Percentiles rank a stretch among this genome's conserved stretches.
These are phyloP conservation scores for Gomphus bonarii DNA, from an alignment of 1,284 basidiomycete genomes.

Conservation along the genomic window DNA sequence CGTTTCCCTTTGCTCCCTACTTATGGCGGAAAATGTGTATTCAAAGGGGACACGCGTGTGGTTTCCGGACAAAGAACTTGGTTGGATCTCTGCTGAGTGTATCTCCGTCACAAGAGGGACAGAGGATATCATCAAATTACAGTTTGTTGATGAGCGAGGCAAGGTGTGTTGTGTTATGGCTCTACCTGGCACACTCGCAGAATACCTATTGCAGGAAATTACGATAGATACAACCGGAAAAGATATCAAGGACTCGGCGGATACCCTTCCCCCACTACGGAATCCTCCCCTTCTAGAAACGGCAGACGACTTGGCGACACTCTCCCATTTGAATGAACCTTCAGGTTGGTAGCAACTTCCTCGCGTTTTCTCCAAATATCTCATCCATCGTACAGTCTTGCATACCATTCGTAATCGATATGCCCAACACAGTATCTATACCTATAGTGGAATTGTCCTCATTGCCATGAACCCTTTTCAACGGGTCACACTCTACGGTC, in stretches of 20 bases:
- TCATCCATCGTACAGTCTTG: conserved; percentile 50
- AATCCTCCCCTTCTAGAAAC: conserved; percentile 96
- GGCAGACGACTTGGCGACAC: conserved; percentile 94
- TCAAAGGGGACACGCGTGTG: conserved; percentile 77
- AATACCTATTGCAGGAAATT: conserved; percentile 46
- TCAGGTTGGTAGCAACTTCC: conserved; percentile 50
- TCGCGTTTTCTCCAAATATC: conserved; percentile 1
- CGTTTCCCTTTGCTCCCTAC: background rate
- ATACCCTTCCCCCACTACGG: conserved; percentile 81
- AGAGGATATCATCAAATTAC: conserved; percentile 66
- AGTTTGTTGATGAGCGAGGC: conserved; percentile 78
- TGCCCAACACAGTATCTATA: conserved; percentile 95
- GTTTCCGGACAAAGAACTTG: conserved; percentile 81
- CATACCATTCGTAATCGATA: conserved; percentile 97
- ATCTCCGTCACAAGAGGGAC: conserved; percentile 46
- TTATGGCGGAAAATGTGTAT: conserved; percentile 80
- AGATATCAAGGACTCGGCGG: conserved; percentile 65
- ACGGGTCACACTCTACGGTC: conserved; percentile 85
- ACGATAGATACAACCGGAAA: conserved; percentile 67
- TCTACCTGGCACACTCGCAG: conserved; percentile 11
- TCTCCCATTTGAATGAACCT: conserved; percentile 97
- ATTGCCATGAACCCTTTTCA: conserved; percentile 99
- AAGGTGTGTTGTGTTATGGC: conserved; percentile 42
- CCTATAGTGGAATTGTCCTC: conserved; percentile 95
- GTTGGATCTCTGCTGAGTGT: conserved; percentile 88